A percentile compares a stretch with the other conserved stretches of the same genome.
Evolutionary conservation across 1,284 basidiomycete species (phyloP).

Genomic region (Moesziomyces parantarcticus): DNA sequence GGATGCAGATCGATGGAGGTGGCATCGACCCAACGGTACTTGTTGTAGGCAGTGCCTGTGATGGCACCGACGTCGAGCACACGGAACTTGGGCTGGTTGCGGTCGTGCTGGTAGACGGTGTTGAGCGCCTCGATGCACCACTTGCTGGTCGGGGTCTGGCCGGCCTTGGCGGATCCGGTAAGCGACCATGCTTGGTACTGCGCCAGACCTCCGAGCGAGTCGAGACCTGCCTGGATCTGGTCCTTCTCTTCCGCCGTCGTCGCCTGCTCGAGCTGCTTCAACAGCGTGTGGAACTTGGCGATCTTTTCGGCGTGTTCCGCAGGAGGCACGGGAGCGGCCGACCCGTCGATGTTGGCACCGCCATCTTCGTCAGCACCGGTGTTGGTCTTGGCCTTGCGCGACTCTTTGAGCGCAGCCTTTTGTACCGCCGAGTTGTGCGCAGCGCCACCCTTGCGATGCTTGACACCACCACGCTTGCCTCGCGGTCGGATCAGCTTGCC

Average conservation of each 20-base stretch:
- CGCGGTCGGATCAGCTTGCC: conserved; percentile 58
- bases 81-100: conserved; percentile 30
- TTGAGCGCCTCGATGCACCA: conserved; percentile 60
- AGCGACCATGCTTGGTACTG: conserved; percentile 62
- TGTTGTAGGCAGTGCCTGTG: conserved; percentile 66
- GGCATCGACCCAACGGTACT: conserved; percentile 66
- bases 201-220: conserved; percentile 57
- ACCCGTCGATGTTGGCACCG: conserved; percentile 3
- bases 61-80: conserved; percentile 70
- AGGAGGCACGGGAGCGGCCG: conserved; percentile 20
- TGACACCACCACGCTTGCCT: conserved; percentile 63
- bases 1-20: conserved; percentile 69
- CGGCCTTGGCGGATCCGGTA: conserved; percentile 43
- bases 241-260: conserved; percentile 41
- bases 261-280: conserved; percentile 62
- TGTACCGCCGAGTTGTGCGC: conserved; percentile 8
- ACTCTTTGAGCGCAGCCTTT: conserved; percentile 20
- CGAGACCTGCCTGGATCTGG: conserved; percentile 44
- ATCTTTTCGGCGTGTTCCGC: conserved; percentile 56
- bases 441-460: conserved; percentile 45
- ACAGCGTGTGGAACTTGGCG: conserved; percentile 59
- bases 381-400: conserved; percentile 20
- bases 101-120: conserved; percentile 37
- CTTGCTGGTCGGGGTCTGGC: conserved; percentile 53
- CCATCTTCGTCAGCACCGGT: conserved; percentile 7